Evolutionary conservation across 2,329 filamentous ascomycete genomes (phyloP), one percentile per base, ranked within the genome.

Genomic region (Paecilomyces sp.): DNA sequence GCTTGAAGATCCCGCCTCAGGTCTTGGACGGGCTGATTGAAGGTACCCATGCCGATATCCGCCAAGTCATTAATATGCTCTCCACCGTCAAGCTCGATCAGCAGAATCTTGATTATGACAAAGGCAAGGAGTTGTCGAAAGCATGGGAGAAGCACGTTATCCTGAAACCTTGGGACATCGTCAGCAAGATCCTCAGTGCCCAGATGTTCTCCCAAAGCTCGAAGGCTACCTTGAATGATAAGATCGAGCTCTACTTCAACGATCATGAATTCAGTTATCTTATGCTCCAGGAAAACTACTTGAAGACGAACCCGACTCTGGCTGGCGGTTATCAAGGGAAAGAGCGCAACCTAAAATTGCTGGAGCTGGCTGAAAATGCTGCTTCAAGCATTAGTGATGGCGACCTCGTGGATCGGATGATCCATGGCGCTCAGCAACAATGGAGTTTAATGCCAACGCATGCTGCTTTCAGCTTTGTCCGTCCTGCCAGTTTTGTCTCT

Each of bases 1-100:
- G 90, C 12, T 76, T 99, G 63, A 96, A 92, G 74, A 84, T 99
- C 61, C 89, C 92, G 0, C 79, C 86, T 3, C 85, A 86, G 58
- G 93, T 96, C 18, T 85, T 99, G 59, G 93, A 97, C 72, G 91
- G 92, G 18, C 82, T 99, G 54, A 97, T 99, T 60, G 93, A 97
- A 76, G 94, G 94, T 22, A 96, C 90, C 63, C 90, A 93, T 75
- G 91, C 94, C 59, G 94, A 99, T 72, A 99, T 99, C 64, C 88
- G 94, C 47, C 94, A 97, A 75, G 92, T 97, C 62, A 94, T 99
- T 77, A 99, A 99, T 77, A 99, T 99, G 94, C 83, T 99, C 58
- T 91, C 92, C 0, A 95, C 94, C 0, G 89, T 92, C 55, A 97
- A 96, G 74, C 82, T 99, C 4, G 93, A 97, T 66, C 87, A 91